phyloP scores from a whole-genome alignment of 2,329 filamentous ascomycete species.

The Diaporthe destruens region DNA sequence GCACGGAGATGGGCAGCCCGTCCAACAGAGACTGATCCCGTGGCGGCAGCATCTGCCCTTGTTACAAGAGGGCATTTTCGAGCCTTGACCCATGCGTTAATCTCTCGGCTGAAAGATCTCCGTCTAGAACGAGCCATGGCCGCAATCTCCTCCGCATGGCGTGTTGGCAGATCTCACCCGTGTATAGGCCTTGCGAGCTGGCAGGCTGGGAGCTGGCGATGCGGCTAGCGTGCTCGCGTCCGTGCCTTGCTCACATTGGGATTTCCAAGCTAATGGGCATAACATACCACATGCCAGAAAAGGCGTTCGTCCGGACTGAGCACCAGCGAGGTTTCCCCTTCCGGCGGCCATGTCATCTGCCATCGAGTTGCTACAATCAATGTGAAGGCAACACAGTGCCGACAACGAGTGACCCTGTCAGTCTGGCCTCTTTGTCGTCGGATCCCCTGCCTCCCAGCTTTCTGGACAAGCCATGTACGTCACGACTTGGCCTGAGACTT shows the following conservation, averaged over 20 bases:
- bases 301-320: constrained; percentile 39
- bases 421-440: constrained; percentile 25
- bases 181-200: neutral
- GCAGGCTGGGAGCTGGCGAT: neutral
- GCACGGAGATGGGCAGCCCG: constrained; percentile 7
- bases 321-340: constrained; percentile 24
- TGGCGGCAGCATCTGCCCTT: neutral
- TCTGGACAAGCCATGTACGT: constrained; percentile 40
- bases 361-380: neutral
- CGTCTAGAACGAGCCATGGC: constrained; percentile 13
- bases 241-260: constrained; percentile 29
- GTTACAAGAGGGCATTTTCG: neutral
- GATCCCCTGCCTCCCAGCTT: constrained; percentile 31
- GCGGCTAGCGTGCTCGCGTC: constrained; percentile 28
- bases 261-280: constrained; percentile 13
- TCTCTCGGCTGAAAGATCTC: constrained; percentile 28
- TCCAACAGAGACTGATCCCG: neutral
- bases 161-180: constrained; percentile 5
- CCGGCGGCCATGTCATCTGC: constrained; percentile 2
- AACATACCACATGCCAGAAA: constrained; percentile 34
- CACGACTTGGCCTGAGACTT: constrained; percentile 37
- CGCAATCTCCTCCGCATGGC: constrained; percentile 11
- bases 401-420: neutral
- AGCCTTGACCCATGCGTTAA: constrained; percentile 5
- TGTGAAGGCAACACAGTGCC: constrained; percentile 33